These are phyloP conservation scores for Phyllosticta capitalensis DNA, from an alignment of 2,329 filamentous ascomycete species.

Conservation along the genomic window DNA sequence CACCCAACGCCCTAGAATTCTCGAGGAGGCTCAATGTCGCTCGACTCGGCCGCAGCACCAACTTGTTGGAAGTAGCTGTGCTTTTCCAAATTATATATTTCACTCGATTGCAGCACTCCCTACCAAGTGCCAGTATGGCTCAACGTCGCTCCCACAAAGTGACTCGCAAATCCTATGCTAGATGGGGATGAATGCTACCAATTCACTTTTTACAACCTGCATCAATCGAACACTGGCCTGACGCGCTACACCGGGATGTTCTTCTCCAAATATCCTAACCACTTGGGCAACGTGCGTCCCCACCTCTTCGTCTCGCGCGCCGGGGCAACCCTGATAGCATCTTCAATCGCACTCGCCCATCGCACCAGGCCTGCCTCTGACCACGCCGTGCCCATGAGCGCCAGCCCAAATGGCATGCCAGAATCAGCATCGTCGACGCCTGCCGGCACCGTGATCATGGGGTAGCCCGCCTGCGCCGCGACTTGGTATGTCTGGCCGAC, in stretches of 20 bases:
- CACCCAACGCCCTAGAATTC: too few relatives aligned
- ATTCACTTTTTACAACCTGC: not conserved
- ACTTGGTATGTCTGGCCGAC: conserved; percentile 60
- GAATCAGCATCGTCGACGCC: conserved; percentile 36
- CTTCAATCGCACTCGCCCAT: conserved; percentile 45
- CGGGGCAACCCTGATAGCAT: conserved; percentile 18
- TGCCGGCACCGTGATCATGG: conserved; percentile 59
- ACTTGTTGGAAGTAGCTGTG: too few relatives aligned
- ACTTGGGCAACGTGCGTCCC: conserved; percentile 23
- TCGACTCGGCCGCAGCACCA: too few relatives aligned
- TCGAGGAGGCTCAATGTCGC: too few relatives aligned
- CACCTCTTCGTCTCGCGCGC: conserved; percentile 9
- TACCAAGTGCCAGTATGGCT: too few relatives aligned
- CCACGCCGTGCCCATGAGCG: conserved; percentile 50
- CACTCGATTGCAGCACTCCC: too few relatives aligned
- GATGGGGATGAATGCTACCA: too few relatives aligned
- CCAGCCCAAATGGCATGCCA: conserved; percentile 38
- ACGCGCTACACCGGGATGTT: conserved; percentile 25
- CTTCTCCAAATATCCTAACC: conserved; percentile 29
- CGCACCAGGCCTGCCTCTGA: conserved; percentile 48
- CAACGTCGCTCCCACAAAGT: too few relatives aligned
- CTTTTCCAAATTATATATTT: too few relatives aligned
- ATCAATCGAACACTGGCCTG: not conserved
- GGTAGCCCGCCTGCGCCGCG: conserved; percentile 67
- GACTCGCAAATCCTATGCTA: too few relatives aligned